Conservation (phyloP, 768 basidiomycete genomes). For the Filobasidium wieringae region DNA sequence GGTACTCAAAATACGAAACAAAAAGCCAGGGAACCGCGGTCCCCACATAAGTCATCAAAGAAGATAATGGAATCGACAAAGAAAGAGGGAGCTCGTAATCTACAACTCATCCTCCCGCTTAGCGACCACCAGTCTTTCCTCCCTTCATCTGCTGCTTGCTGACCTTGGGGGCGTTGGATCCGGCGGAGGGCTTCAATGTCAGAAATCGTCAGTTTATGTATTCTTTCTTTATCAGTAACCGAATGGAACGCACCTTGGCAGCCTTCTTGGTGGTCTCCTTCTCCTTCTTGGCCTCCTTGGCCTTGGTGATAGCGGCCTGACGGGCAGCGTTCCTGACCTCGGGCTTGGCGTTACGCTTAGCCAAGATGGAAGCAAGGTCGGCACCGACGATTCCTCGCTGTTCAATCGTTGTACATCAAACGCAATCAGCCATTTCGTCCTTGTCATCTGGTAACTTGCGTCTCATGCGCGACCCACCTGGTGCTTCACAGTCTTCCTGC, state of each 20-base stretch:
- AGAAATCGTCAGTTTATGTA: conserved; percentile 43
- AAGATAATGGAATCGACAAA: too few relatives aligned
- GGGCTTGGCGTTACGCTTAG: conserved; percentile 82
- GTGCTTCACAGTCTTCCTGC: conserved; percentile 89
- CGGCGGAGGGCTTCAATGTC: conserved; percentile 21
- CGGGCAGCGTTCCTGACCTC: conserved; percentile 70
- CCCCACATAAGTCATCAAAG: too few relatives aligned
- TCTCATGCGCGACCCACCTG: conserved; percentile 28
- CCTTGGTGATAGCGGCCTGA: conserved; percentile 76
- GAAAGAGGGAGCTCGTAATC: too few relatives aligned
- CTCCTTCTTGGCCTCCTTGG: conserved; percentile 92
- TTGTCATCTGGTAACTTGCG: background rate
- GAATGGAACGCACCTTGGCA: conserved; percentile 46
- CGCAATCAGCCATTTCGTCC: background rate
- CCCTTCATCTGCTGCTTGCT: conserved; percentile 97
- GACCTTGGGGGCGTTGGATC: conserved; percentile 59
- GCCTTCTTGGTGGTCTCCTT: conserved; percentile 74
- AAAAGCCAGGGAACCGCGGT: too few relatives aligned
- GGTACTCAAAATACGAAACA: too few relatives aligned
- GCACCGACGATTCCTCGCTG: conserved; percentile 97
- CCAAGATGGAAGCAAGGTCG: conserved; percentile 78
- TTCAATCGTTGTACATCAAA: conserved; percentile 14
- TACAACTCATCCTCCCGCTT: too few relatives aligned
- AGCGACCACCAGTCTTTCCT: conserved; percentile 38
- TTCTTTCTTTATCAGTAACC: background rate